Percentiles rank a stretch among this genome's conserved stretches.
Evolutionary conservation across 345 rosid genomes (phyloP).

Genomic region (Cochlearia excelsa): DNA sequence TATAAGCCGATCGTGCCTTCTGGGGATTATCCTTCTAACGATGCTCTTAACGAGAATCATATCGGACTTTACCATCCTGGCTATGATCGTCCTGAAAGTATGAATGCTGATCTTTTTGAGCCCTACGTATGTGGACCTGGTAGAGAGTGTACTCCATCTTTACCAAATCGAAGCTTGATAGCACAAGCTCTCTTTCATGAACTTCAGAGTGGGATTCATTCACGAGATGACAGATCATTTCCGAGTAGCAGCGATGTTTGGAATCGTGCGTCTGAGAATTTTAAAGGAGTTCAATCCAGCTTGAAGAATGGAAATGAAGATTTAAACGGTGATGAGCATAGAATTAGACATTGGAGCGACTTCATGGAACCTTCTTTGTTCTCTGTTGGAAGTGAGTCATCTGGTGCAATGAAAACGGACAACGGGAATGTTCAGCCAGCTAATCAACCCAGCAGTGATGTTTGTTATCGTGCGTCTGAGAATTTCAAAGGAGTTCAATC

Average conservation of each 20-base stretch:
- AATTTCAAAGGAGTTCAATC: conserved; percentile 20
- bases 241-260: conserved; percentile 23
- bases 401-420: too few species aligned
- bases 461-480: conserved; percentile 34
- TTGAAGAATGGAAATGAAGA: conserved; percentile 36
- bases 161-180: conserved; percentile 29
- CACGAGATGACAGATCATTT: conserved; percentile 32
- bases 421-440: too few species aligned
- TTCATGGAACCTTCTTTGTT: too few species aligned
- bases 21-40: conserved; percentile 21
- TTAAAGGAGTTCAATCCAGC: conserved; percentile 27
- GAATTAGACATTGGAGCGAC: not conserved
- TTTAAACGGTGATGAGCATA: conserved; percentile 22
- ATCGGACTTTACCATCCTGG: conserved; percentile 26
- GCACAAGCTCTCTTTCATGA: conserved; percentile 25
- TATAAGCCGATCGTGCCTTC: conserved; percentile 20
- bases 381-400: too few species aligned
- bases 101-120: conserved; percentile 23
- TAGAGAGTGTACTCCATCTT: conserved; percentile 33
- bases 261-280: conserved; percentile 32
- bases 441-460: conserved; percentile 19
- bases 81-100: conserved; percentile 34
- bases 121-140: conserved; percentile 14
- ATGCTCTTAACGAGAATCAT: conserved; percentile 20
- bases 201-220: conserved; percentile 39